phyloP scores from a whole-genome alignment of 495 filamentous ascomycete species.

The Xylaria bambusicola region DNA sequence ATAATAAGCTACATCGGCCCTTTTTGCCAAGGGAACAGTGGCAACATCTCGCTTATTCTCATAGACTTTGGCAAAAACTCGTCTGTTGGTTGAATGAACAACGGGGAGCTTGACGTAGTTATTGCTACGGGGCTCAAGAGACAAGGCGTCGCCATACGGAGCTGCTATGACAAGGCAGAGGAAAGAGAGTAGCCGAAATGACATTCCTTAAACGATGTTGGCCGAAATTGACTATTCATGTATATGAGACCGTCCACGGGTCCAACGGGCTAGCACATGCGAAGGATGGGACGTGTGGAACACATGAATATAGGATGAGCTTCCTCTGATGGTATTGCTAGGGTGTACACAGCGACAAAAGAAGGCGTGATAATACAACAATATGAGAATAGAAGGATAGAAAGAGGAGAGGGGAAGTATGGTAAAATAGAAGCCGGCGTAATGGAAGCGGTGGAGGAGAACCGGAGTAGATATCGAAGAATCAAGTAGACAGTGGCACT shows the following conservation, averaged over 20 bases:
- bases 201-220: constrained; percentile 36
- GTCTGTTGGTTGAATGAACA: constrained; percentile 47
- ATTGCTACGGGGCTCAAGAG: constrained; percentile 25
- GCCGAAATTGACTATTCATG: too few species aligned
- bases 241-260: background rate
- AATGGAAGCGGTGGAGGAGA: too few species aligned
- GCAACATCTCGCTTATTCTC: constrained; percentile 40
- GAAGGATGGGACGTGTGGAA: too few species aligned
- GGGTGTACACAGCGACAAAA: too few species aligned
- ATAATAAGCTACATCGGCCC: constrained; percentile 53
- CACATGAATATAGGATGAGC: too few species aligned
- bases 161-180: constrained; percentile 36
- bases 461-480: too few species aligned
- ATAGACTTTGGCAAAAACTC: constrained; percentile 39
- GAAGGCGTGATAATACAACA: too few species aligned
- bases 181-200: constrained; percentile 34
- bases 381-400: too few species aligned
- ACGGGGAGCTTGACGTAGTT: constrained; percentile 48
- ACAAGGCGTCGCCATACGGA: constrained; percentile 25
- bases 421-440: too few species aligned
- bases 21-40: constrained; percentile 45
- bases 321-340: too few species aligned
- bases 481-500: background rate
- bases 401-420: too few species aligned
- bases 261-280: background rate